Base-by-base conservation (phyloP, 2,329 filamentous ascomycete genomes). In the Atkinsonella hypoxylon region DNA sequence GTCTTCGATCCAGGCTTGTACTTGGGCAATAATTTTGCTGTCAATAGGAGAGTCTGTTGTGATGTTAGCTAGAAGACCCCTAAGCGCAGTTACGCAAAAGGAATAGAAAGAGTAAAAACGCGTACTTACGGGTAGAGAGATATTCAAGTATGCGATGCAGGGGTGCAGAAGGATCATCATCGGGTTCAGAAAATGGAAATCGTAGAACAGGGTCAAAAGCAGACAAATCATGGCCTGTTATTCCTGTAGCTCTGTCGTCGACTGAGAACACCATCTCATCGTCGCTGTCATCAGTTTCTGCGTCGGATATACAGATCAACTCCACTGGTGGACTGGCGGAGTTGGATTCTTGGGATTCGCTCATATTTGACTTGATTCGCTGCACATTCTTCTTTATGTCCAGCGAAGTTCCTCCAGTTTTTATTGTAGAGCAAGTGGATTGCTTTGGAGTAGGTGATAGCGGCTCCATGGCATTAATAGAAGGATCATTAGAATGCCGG, bases 1-100 rank as follows among this genome's bases (percentile, higher is more conserved):
- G 15, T 61, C 63, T 8, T 71, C 67, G 22, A 81, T 67, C 78
- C 78, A 83, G 6, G 64, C 62, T 17, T 69, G 64, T 13, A 83
- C 52, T 47, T 65, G 64, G 17, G 63, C 58, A 18, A 79, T 60
- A 22, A 74, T 67, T 12, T 68, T 64, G 17, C 72, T 69, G 32
- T 75, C 73, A 55, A 70, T 61, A 3, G 65, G 52, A 12, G 62
- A 57, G 56, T 75, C 72, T 76, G 55, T 26, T 22, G 38, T 42
- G 20, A 43, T 11, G 22, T 45, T 48, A 34, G 41, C 20, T 26
- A 7, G 15, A 40, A 3, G 17, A 15, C 9, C 5, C 13, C 7
- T 13, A 22, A 45, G 32, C 17, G 3, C 17, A 30, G 9, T 17
- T 11, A 10, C 22, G 10, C 34, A 9, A 7, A 20, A 40, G 13